Conservation (phyloP, 768 basidiomycete species). For the Artomyces pyxidatus region DNA sequence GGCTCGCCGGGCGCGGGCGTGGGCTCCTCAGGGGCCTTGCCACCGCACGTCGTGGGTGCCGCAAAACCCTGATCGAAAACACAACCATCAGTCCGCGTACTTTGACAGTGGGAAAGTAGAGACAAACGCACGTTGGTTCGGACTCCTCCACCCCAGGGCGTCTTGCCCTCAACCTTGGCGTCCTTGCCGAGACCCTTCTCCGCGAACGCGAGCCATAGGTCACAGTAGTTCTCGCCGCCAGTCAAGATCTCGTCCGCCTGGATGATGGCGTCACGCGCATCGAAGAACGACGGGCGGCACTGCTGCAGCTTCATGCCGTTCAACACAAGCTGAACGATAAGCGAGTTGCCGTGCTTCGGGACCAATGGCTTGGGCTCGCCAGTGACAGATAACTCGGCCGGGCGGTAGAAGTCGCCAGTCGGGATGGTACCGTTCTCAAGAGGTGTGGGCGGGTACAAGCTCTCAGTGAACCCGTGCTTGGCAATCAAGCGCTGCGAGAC, state of each 20-base stretch:
- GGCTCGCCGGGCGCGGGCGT: slow-evolving; percentile 27
- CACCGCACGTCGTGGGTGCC: slow-evolving; percentile 31
- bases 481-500: slow-evolving; percentile 64
- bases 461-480: slow-evolving; percentile 74
- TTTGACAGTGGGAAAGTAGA: too few species aligned
- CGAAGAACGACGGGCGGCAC: slow-evolving; percentile 86
- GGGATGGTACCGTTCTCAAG: slow-evolving; percentile 56
- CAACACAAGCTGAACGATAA: slow-evolving; percentile 75
- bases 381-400: slow-evolving; percentile 25
- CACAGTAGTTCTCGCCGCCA: slow-evolving; percentile 88
- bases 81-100: too few species aligned
- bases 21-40: slow-evolving; percentile 20
- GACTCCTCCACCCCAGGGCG: slow-evolving; percentile 92
- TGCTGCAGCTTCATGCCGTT: slow-evolving; percentile 94
- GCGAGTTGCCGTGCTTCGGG: slow-evolving; percentile 88
- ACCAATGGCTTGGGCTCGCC: slow-evolving; percentile 52
- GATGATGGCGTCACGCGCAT: slow-evolving; percentile 84
- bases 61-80: slow-evolving; percentile 37
- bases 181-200: slow-evolving; percentile 74
- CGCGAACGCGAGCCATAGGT: slow-evolving; percentile 81
- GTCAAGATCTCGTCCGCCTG: slow-evolving; percentile 87
- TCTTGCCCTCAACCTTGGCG: slow-evolving; percentile 63
- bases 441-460: slow-evolving; percentile 75
- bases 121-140: slow-evolving; percentile 47
- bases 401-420: slow-evolving; percentile 67